These are phyloP conservation scores for Takakia lepidozioides DNA, from an alignment of 225 moss, liverwort and hornwort genomes.

Conservation along the genomic window DNA sequence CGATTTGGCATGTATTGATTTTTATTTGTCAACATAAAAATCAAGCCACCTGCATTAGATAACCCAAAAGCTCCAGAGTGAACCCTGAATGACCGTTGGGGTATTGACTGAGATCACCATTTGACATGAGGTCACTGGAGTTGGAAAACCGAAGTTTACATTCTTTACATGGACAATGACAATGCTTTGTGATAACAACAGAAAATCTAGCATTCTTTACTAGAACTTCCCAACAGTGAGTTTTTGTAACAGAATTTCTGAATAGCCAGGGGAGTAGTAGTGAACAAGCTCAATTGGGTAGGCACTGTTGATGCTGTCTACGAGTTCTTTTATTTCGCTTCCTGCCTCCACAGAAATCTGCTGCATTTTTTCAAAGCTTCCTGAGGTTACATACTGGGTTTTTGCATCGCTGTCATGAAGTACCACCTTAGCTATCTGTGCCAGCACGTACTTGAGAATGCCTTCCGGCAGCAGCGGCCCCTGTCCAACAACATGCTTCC, in stretches of 20 bases:
- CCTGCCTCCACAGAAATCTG: constrained; percentile 54
- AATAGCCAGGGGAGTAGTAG: constrained; percentile 84
- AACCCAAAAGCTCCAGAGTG: no score
- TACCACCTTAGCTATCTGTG: constrained; percentile 67
- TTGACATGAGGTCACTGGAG: no score
- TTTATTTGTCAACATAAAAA: no score
- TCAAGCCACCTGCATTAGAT: no score
- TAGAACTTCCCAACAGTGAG: constrained; percentile 30
- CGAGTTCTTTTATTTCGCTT: constrained; percentile 59
- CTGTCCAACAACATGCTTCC: constrained; percentile 16
- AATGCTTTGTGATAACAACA: no score
- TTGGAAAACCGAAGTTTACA: no score
- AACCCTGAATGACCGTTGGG: no score
- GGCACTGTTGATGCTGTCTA: constrained; percentile 64
- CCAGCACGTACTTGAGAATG: constrained; percentile 59
- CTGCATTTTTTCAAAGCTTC: constrained; percentile 77
- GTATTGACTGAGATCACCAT: no score
- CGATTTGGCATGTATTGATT: no score
- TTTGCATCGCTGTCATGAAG: constrained; percentile 73
- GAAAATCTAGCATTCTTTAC: background rate
- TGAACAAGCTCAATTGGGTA: constrained; percentile 87
- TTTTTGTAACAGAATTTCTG: constrained; percentile 65
- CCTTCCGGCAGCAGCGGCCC: constrained; percentile 73
- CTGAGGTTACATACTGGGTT: constrained; percentile 73
- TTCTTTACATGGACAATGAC: no score